Percentiles rank a stretch among this genome's conserved stretches.
These are phyloP conservation scores for Sporothrix brunneoviolacea DNA, from an alignment of 2,329 filamentous ascomycete genomes.

Conservation along the genomic window DNA sequence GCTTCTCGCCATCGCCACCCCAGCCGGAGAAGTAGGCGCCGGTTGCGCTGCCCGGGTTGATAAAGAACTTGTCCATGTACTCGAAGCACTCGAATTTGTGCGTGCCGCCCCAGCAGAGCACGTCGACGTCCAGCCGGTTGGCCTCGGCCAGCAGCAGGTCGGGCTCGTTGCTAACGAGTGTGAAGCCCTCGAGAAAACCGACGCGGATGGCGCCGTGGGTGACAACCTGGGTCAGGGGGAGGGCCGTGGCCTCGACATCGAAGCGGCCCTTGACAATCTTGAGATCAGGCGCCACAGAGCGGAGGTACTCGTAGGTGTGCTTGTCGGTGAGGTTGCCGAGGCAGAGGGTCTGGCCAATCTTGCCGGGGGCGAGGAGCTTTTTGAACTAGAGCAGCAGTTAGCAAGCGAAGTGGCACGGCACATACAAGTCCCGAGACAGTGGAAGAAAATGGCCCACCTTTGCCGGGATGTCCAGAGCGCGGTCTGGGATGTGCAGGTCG, in stretches of 20 bases:
- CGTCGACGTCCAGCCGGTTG: constrained; percentile 61
- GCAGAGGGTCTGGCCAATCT: constrained; percentile 76
- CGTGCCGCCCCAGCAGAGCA: constrained; percentile 62
- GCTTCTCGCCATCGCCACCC: constrained; percentile 62
- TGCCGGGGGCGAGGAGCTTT: constrained; percentile 75
- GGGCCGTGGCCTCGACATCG: constrained; percentile 59
- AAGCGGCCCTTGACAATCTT: constrained; percentile 63
- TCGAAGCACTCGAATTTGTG: constrained; percentile 65
- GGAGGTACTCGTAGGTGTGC: constrained; percentile 73
- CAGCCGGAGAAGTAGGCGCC: constrained; percentile 56
- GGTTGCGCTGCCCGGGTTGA: constrained; percentile 62
- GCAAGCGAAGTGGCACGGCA: neutral
- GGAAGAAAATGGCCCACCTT: constrained; percentile 53
- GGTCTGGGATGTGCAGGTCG: constrained; percentile 89
- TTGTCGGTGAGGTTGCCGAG: constrained; percentile 76
- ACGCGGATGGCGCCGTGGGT: constrained; percentile 59
- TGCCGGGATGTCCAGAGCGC: constrained; percentile 81
- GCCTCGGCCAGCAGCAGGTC: constrained; percentile 62
- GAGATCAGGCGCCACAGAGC: constrained; percentile 64
- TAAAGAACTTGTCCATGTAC: constrained; percentile 69
- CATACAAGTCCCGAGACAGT: neutral
- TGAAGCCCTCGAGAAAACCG: constrained; percentile 63
- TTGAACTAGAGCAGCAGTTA: constrained; percentile 78
- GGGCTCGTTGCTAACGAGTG: constrained; percentile 59
- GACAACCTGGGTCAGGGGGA: constrained; percentile 59